phyloP scores from a whole-genome alignment of 768 basidiomycete species.

The Tylopilus vinaceipallidus region DNA sequence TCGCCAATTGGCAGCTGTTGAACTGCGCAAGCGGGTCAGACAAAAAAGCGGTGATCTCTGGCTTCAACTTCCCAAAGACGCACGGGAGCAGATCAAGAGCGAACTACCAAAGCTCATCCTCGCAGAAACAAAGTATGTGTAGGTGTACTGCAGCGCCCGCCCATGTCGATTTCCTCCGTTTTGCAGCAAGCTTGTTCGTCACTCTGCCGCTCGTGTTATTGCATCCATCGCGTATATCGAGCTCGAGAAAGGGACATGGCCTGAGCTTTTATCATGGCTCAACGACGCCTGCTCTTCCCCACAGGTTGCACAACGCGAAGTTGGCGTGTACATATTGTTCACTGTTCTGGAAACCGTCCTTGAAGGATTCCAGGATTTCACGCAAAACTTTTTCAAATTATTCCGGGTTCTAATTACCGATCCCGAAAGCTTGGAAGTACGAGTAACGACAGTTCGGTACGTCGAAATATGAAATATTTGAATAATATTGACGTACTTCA shows the following conservation, averaged over 20 bases:
- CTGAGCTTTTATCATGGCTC: constrained; percentile 84
- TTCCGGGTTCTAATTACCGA: constrained; percentile 74
- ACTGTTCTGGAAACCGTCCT: constrained; percentile 90
- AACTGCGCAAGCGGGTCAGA: constrained; percentile 88
- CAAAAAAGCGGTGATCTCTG: constrained; percentile 82
- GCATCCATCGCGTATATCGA: constrained; percentile 92
- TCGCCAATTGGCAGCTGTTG: constrained; percentile 95
- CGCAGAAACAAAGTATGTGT: constrained; percentile 69
- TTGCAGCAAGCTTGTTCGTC: constrained; percentile 83
- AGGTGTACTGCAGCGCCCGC: too few species aligned
- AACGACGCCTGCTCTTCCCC: constrained; percentile 71
- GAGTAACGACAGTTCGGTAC: constrained; percentile 84
- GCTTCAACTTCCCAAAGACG: constrained; percentile 61
- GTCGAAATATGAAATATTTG: constrained; percentile 5
- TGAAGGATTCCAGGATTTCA: constrained; percentile 80
- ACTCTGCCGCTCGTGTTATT: constrained; percentile 89
- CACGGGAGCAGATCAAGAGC: constrained; percentile 81
- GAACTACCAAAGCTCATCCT: constrained; percentile 79
- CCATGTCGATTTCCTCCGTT: too few species aligned
- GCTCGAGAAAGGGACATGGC: constrained; percentile 77
- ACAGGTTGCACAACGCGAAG: constrained; percentile 79
- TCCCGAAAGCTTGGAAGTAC: constrained; percentile 84
- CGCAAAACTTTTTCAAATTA: constrained; percentile 73
- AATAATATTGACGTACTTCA: constrained; percentile 4
- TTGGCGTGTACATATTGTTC: constrained; percentile 85